phyloP scores from a whole-genome alignment of 176 grass and related monocot species.

The Aegilops speltoides region DNA sequence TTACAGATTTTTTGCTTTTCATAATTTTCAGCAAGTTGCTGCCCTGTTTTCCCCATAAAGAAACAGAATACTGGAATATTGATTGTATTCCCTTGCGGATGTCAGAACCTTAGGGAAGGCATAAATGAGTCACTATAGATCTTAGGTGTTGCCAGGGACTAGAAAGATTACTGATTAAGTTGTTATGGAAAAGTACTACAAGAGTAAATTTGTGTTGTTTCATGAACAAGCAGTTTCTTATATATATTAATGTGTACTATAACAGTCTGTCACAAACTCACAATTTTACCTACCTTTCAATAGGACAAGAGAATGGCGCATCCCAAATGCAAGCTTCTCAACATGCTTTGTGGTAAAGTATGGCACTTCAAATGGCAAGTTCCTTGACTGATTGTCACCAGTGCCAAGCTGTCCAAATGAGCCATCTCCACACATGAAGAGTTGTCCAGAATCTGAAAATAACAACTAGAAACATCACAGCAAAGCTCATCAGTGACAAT shows the following conservation, averaged over 20 bases:
- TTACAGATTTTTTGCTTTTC: background rate
- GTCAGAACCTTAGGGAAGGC: background rate
- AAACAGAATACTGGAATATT: background rate
- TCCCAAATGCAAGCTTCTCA: slow-evolving; percentile 81
- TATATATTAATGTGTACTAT: background rate
- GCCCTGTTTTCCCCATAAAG: background rate
- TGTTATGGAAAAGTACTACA: background rate
- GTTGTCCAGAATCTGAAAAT: slow-evolving; percentile 65
- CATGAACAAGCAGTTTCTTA: background rate
- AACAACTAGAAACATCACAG: slow-evolving; percentile 56
- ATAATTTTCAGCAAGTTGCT: background rate
- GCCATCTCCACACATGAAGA: slow-evolving; percentile 90
- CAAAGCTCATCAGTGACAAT: slow-evolving; percentile 37
- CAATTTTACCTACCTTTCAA: slow-evolving; percentile 55
- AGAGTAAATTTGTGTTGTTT: background rate
- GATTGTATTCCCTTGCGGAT: background rate
- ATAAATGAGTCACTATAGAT: background rate
- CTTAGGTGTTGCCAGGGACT: background rate
- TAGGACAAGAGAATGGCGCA: slow-evolving; percentile 88
- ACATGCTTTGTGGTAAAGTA: slow-evolving; percentile 62
- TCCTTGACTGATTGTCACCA: slow-evolving; percentile 67
- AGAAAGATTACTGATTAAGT: background rate
- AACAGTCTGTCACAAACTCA: background rate
- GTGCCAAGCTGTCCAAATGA: slow-evolving; percentile 97
- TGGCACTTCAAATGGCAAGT: slow-evolving; percentile 58